Base-by-base conservation (phyloP, 1,284 basidiomycete species). In the Moesziomyces aphidis region DNA sequence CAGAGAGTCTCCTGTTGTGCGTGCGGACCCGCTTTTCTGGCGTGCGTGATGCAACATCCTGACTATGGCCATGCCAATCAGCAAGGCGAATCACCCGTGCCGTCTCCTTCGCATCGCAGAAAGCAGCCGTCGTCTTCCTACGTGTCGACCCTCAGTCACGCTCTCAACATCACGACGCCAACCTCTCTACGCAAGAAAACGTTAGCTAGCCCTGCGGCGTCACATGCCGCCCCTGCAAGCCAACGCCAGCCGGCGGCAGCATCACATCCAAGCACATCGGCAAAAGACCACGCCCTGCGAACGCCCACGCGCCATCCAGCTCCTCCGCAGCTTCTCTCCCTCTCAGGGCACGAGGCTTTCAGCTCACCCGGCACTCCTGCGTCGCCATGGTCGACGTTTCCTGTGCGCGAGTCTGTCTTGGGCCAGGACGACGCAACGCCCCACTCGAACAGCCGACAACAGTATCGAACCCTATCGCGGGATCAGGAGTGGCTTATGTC, bases 141-240 rank as follows among this genome's bases (percentile, higher is more conserved):
- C 17, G 55, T 65, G 13, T 72, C 69, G 7, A 55, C 59, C 3
- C 59, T 72, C 34, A 66, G 62, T 52, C 51, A 72, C 21, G 69
- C 69, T 11, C 59, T 72, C 24, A 59, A 62, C 47, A 72, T 72
- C 26, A 48, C 62, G 1, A 64, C 58, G 13, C 67, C 61, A 13
- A 53, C 28, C 1, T 55, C 60, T 8, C 49, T 51, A 3, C 31
- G 31, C 23, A 53, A 48, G 13, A 49, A 42, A 11, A 7, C 39
- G 15, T 3, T 11, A 3, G 39, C 39, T 42, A 19, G 17, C 19
- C 17, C 7, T 19, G 13, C 31, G 8, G 31, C 11, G 10, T 34
- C 31, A 13, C 31, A 34, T 2, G 11, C 11, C 4, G 3, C 45
- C 8, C 50, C 39, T 3, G 31, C 34, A 5, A 26, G 42, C 31